A percentile compares a stretch with the other conserved stretches of the same genome.
These are phyloP conservation scores for Ceratobasidium sp. DNA, from an alignment of 1,284 basidiomycete genomes.

Conservation along the genomic window DNA sequence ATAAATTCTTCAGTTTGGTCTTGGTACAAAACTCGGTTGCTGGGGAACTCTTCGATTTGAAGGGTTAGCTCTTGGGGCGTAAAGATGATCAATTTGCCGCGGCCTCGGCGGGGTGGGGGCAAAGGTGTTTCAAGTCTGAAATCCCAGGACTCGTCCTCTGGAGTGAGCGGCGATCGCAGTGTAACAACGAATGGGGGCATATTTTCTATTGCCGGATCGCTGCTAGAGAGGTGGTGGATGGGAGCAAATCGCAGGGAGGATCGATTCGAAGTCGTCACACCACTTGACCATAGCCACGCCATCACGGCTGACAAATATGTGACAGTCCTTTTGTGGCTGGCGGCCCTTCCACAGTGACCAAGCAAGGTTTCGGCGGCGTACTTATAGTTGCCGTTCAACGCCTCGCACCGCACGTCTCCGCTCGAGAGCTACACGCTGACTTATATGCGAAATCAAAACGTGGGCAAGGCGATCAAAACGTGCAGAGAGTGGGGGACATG, in stretches of 20 bases:
- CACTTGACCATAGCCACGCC: conserved; percentile 11
- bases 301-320: conserved; percentile 24
- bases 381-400: neutral
- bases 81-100: conserved; percentile 62
- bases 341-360: neutral
- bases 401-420: neutral
- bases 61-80: conserved; percentile 59
- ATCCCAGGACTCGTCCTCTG: conserved; percentile 61
- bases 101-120: neutral
- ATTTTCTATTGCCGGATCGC: neutral
- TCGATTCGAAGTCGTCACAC: conserved; percentile 14
- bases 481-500: neutral
- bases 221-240: neutral
- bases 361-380: neutral
- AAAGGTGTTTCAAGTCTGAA: conserved; percentile 50
- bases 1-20: conserved; percentile 65
- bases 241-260: neutral
- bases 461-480: conserved; percentile 4
- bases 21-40: conserved; percentile 63
- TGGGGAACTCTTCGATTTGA: conserved; percentile 59
- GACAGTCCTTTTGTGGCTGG: neutral
- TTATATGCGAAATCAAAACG: conserved; percentile 10
- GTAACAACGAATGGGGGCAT: conserved; percentile 48
- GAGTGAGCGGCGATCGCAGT: conserved; percentile 54
- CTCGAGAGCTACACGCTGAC: neutral